phyloP scores from a whole-genome alignment of 805 yeast genomes.

The Candida tammaniensis region DNA sequence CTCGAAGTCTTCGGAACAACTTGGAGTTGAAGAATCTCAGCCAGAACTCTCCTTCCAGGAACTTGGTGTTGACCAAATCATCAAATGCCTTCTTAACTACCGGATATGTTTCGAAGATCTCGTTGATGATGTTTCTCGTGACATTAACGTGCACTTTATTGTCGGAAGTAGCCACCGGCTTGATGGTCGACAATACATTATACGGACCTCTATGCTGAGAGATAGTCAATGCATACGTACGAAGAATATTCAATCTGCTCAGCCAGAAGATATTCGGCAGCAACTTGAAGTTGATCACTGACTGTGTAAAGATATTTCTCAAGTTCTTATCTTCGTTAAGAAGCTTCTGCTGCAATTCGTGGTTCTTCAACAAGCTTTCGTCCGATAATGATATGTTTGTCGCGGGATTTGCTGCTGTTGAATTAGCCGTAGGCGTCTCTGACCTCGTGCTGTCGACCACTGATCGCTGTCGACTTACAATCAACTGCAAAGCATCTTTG shows the following conservation, averaged over 20 bases:
- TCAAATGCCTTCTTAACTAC: slow-evolving; percentile 83
- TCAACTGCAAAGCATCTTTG: slow-evolving; percentile 64
- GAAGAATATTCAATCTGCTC: slow-evolving; percentile 69
- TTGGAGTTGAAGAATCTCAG: slow-evolving; percentile 90
- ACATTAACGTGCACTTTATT: slow-evolving; percentile 91
- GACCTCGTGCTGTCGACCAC: slow-evolving; percentile 36
- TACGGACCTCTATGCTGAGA: slow-evolving; percentile 90
- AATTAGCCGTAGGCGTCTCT: slow-evolving; percentile 17
- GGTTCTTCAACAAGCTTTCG: slow-evolving; percentile 60
- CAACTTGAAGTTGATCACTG: slow-evolving; percentile 75
- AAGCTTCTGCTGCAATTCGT: slow-evolving; percentile 74
- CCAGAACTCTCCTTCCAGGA: slow-evolving; percentile 94
- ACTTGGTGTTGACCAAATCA: slow-evolving; percentile 79
- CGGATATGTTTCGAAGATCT: slow-evolving; percentile 90
- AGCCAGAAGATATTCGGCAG: slow-evolving; percentile 87
- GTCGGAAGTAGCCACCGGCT: slow-evolving; percentile 89
- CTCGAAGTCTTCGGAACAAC: slow-evolving; percentile 80
- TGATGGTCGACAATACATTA: slow-evolving; percentile 88
- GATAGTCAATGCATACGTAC: slow-evolving; percentile 82
- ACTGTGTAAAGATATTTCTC: slow-evolving; percentile 77
- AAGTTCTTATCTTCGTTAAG: slow-evolving; percentile 66
- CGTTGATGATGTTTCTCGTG: slow-evolving; percentile 85
- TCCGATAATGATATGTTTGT: slow-evolving; percentile 28
- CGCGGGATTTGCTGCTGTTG: slow-evolving; percentile 12
- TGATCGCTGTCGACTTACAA: slow-evolving; percentile 63